Percentiles rank a stretch among this genome's conserved stretches.
Conservation (phyloP, 495 filamentous ascomycete genomes). For the Podospora fimiseda region DNA sequence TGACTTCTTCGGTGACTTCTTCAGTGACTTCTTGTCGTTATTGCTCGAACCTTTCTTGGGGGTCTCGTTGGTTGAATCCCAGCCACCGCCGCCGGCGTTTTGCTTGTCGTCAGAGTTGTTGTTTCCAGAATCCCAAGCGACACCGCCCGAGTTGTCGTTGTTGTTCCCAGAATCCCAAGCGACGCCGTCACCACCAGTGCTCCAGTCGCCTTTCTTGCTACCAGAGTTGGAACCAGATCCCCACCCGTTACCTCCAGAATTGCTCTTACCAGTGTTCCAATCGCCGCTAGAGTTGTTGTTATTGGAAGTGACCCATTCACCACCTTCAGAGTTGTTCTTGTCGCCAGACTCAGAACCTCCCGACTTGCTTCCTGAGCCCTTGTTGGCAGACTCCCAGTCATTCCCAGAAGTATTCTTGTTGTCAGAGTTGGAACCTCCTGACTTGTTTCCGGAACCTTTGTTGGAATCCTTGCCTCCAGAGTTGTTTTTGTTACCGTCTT, state of each 20-base stretch:
- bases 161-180: not conserved
- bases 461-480: no score
- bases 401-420: no score
- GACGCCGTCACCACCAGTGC: not conserved
- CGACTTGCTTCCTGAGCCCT: no score
- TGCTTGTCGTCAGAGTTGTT: not conserved
- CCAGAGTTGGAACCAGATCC: no score
- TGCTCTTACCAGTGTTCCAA: not conserved
- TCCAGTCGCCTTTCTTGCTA: no score
- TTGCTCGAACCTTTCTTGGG: not conserved
- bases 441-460: no score
- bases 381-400: no score
- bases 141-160: not conserved
- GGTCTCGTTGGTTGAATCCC: not conserved
- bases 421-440: not conserved
- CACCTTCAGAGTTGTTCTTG: not conserved
- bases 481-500: not conserved
- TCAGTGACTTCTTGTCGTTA: no score
- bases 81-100: not conserved
- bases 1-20: no score
- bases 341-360: not conserved
- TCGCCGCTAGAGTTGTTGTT: not conserved
- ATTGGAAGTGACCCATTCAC: not conserved
- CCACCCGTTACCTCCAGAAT: no score
- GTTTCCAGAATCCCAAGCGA: not conserved